phyloP scores from a whole-genome alignment of 495 filamentous ascomycete genomes.

The Aspergillus diversus region DNA sequence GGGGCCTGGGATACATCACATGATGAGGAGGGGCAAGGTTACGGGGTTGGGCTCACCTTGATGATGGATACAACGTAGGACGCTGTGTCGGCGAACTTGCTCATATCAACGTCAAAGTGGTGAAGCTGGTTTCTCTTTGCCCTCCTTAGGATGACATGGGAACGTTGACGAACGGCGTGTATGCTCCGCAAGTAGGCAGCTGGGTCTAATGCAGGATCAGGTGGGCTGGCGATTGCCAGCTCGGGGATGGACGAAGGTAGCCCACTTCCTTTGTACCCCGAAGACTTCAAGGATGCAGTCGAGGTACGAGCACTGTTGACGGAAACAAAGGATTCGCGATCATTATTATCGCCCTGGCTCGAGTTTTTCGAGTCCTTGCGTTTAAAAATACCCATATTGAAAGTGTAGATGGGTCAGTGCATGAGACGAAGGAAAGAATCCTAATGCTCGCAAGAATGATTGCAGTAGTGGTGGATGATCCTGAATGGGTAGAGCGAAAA shows the following conservation, averaged over 20 bases:
- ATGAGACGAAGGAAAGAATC: slow-evolving; percentile 7
- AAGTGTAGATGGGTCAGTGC: slow-evolving; percentile 9
- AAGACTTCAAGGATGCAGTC: slow-evolving; percentile 60
- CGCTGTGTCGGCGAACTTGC: slow-evolving; percentile 84
- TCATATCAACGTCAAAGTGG: slow-evolving; percentile 91
- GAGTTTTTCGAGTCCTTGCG: slow-evolving; percentile 60
- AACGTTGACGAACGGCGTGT: slow-evolving; percentile 82
- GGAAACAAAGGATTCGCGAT: slow-evolving; percentile 50
- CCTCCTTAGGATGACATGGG: slow-evolving; percentile 70
- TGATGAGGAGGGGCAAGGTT: slow-evolving; percentile 7
- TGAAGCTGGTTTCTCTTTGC: slow-evolving; percentile 77
- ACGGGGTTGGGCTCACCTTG: slow-evolving; percentile 63
- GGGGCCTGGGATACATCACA: slow-evolving; percentile 6
- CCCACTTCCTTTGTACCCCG: slow-evolving; percentile 47
- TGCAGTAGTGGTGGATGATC: slow-evolving; percentile 8
- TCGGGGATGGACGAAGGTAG: slow-evolving; percentile 57
- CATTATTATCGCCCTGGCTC: slow-evolving; percentile 52
- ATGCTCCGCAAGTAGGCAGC: slow-evolving; percentile 92
- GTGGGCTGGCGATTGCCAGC: slow-evolving; percentile 78
- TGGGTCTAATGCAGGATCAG: slow-evolving; percentile 89
- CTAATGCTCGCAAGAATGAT: slow-evolving; percentile 2
- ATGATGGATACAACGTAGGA: slow-evolving; percentile 95
- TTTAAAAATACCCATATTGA: slow-evolving; percentile 66
- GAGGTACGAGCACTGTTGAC: slow-evolving; percentile 55
- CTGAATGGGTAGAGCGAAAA: slow-evolving; percentile 2